These are phyloP conservation scores for peach (Prunus persica) DNA, from an alignment of 306 rosid species.

Conservation along the genomic window Prunus_persica_NCBIv2 NC_034011.1:26914501-26915000, in stretches of 20 bases:
- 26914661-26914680: background rate
- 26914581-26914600: no score
- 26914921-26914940: background rate
- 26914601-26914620: background rate
- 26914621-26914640: background rate
- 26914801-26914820: slow-evolving; percentile 99
- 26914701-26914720: background rate
- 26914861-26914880: background rate
- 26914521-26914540: slow-evolving; percentile 17
- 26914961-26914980: background rate
- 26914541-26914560: slow-evolving; percentile 12
- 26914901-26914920: background rate
- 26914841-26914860: background rate
- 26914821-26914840: slow-evolving; percentile 60
- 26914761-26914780: slow-evolving; percentile 99
- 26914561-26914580: slow-evolving; percentile 1
- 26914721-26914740: slow-evolving; percentile 1
- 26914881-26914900: background rate
- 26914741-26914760: slow-evolving; percentile 59
- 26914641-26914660: background rate
- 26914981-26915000: slow-evolving; percentile 6
- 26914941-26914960: background rate
- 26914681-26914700: background rate
- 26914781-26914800: slow-evolving; percentile 99
- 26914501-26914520: slow-evolving; percentile 30